Conservation (phyloP, 2,329 filamentous ascomycete genomes). For the Paecilomyces fulvus region DNA sequence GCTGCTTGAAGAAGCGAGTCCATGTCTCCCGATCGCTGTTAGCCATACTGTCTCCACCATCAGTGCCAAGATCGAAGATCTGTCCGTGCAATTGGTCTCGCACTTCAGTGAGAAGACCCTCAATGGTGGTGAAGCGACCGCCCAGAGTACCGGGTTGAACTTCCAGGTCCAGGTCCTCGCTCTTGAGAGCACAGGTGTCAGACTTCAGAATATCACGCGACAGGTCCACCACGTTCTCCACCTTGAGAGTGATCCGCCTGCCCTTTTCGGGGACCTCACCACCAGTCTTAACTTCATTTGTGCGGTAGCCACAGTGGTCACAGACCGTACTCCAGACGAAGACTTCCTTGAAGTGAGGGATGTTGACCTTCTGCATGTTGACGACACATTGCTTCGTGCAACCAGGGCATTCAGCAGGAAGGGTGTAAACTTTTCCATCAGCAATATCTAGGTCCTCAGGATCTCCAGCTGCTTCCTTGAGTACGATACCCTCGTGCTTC, state of each 20-base stretch:
- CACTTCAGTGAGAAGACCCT: slow-evolving; percentile 86
- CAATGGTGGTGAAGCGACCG: slow-evolving; percentile 92
- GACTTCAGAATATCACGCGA: slow-evolving; percentile 92
- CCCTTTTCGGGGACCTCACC: slow-evolving; percentile 83
- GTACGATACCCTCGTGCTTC: slow-evolving; percentile 18
- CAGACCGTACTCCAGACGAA: slow-evolving; percentile 93
- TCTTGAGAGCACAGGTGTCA: slow-evolving; percentile 80
- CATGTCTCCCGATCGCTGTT: slow-evolving; percentile 60
- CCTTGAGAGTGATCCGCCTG: slow-evolving; percentile 68
- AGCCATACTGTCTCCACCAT: slow-evolving; percentile 71
- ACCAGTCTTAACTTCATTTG: slow-evolving; percentile 96
- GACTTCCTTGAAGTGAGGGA: slow-evolving; percentile 96
- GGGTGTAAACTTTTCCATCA: slow-evolving; percentile 85
- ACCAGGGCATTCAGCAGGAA: slow-evolving; percentile 85
- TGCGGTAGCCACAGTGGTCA: slow-evolving; percentile 84
- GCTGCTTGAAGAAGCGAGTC: slow-evolving; percentile 68
- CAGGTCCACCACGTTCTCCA: slow-evolving; percentile 64
- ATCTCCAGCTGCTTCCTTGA: slow-evolving; percentile 41
- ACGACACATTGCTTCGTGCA: slow-evolving; percentile 80
- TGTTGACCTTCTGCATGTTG: slow-evolving; percentile 98
- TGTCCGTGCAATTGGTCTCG: slow-evolving; percentile 79
- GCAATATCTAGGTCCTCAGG: slow-evolving; percentile 71
- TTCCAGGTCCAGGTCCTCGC: slow-evolving; percentile 75
- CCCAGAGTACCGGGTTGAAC: slow-evolving; percentile 92
- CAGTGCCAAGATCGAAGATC: slow-evolving; percentile 67